Evolutionary conservation across 768 basidiomycete species (phyloP).

Genomic region (Thelephora aurantiotincta): DNA sequence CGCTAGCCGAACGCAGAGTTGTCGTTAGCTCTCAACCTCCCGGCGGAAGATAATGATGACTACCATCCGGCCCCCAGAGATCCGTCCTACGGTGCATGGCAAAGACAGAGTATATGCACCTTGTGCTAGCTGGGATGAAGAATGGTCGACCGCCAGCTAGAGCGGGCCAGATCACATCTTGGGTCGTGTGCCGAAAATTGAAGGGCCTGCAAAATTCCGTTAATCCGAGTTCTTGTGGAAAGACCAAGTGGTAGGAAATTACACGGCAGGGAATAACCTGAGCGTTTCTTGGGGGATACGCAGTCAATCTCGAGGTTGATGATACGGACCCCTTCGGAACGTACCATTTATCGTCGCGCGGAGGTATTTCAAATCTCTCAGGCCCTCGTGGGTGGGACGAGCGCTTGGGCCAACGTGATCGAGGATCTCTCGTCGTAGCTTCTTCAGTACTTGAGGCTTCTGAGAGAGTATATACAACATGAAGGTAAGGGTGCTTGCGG

Average conservation of each 20-base stretch:
- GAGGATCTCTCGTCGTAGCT: constrained; percentile 37
- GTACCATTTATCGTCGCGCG: constrained; percentile 41
- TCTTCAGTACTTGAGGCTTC: constrained; percentile 29
- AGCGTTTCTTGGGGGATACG: constrained; percentile 27
- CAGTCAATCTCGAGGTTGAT: not conserved
- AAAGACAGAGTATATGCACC: constrained; percentile 29
- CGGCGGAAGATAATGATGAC: constrained; percentile 1
- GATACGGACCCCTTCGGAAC: constrained; percentile 2
- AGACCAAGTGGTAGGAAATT: not conserved
- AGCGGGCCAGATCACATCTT: constrained; percentile 16
- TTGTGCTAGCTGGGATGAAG: constrained; percentile 26
- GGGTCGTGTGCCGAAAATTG: constrained; percentile 21
- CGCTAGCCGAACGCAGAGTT: constrained; percentile 20
- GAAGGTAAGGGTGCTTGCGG: constrained; percentile 36
- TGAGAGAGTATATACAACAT: constrained; percentile 39
- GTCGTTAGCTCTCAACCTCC: not conserved
- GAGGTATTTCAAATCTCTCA: constrained; percentile 44
- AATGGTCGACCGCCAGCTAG: constrained; percentile 21
- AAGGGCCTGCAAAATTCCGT: constrained; percentile 8
- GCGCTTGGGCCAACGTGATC: constrained; percentile 26
- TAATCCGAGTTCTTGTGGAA: not conserved
- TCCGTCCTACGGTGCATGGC: constrained; percentile 49
- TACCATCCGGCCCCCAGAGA: constrained; percentile 59
- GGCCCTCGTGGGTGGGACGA: constrained; percentile 38
- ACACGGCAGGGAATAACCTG: constrained; percentile 35